A percentile compares a stretch with the other conserved stretches of the same genome.
phyloP scores from a whole-genome alignment of 257 asterid genomes.

The Dorcoceras hygrometricum region DNA sequence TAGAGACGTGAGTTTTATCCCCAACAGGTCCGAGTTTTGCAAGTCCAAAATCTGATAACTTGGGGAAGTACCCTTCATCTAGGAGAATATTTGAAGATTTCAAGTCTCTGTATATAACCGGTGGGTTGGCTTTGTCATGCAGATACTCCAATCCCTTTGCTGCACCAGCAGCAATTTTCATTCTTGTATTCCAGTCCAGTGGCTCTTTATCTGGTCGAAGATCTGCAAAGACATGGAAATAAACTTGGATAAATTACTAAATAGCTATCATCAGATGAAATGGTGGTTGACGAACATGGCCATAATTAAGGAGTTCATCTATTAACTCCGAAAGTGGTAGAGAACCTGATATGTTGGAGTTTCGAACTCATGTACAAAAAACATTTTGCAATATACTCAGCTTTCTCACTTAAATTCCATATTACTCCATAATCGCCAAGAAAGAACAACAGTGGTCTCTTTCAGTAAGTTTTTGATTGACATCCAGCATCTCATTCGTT shows the following conservation, averaged over 20 bases:
- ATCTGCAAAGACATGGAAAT: constrained; percentile 45
- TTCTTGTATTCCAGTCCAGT: constrained; percentile 60
- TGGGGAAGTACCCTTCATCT: constrained; percentile 83
- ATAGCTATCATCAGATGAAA: background rate
- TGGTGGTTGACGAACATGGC: background rate
- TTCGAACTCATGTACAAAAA: background rate
- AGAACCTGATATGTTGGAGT: background rate
- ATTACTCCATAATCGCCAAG: background rate
- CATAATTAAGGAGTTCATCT: background rate
- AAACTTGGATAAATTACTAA: background rate
- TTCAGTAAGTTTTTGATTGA: background rate
- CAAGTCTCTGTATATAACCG: constrained; percentile 76
- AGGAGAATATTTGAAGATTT: constrained; percentile 96
- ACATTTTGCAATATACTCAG: background rate
- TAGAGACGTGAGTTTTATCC: constrained; percentile 94
- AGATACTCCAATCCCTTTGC: constrained; percentile 59
- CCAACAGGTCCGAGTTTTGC: constrained; percentile 98
- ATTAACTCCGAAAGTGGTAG: background rate
- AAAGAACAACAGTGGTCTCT: background rate
- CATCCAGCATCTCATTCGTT: background rate
- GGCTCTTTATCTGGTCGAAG: constrained; percentile 67
- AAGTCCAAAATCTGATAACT: constrained; percentile 92
- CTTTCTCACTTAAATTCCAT: background rate
- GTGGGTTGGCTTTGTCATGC: constrained; percentile 63
- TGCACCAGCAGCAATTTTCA: constrained; percentile 69